Percentiles rank a stretch among this genome's conserved stretches.
Evolutionary conservation across 2,329 filamentous ascomycete species (phyloP).

Genomic region (Diaporthe helianthi): DNA sequence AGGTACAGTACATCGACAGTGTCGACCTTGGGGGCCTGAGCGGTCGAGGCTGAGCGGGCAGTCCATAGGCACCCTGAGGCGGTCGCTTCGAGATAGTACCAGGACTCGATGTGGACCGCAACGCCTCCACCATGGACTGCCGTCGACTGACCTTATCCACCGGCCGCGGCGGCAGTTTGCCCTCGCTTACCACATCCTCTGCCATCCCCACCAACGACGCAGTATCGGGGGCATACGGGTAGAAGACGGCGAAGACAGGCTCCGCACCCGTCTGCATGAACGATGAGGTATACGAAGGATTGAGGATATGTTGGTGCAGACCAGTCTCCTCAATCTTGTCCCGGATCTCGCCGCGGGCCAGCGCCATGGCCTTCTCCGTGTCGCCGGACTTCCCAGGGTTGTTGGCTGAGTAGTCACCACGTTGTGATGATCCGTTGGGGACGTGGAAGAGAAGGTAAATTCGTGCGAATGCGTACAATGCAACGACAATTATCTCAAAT

Average conservation of each 20-base stretch:
- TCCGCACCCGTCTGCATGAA: not conserved
- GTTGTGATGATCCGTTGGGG: slow-evolving; percentile 41
- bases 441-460: slow-evolving; percentile 43
- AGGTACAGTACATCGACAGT: slow-evolving; percentile 13
- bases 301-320: slow-evolving; percentile 36
- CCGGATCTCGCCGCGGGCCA: slow-evolving; percentile 35
- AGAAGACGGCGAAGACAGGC: slow-evolving; percentile 27
- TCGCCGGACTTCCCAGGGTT: slow-evolving; percentile 7
- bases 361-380: slow-evolving; percentile 22
- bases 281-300: not conserved
- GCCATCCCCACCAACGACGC: not conserved
- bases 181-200: not conserved
- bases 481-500: slow-evolving; percentile 42
- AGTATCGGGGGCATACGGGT: slow-evolving; percentile 11
- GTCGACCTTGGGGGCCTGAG: not conserved
- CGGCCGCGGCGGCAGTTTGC: slow-evolving; percentile 21
- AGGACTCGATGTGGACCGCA: slow-evolving; percentile 2
- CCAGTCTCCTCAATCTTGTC: slow-evolving; percentile 29
- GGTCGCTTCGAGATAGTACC: not conserved
- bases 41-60: slow-evolving; percentile 3
- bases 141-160: slow-evolving; percentile 23
- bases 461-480: slow-evolving; percentile 40
- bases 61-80: not conserved
- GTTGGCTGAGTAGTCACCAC: slow-evolving; percentile 39
- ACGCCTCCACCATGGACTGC: slow-evolving; percentile 9